Percentiles rank a stretch among this genome's conserved stretches.
These are phyloP conservation scores for Ogataea trehaloabstinens DNA, from an alignment of 805 yeast species.

Conservation along the genomic window DNA sequence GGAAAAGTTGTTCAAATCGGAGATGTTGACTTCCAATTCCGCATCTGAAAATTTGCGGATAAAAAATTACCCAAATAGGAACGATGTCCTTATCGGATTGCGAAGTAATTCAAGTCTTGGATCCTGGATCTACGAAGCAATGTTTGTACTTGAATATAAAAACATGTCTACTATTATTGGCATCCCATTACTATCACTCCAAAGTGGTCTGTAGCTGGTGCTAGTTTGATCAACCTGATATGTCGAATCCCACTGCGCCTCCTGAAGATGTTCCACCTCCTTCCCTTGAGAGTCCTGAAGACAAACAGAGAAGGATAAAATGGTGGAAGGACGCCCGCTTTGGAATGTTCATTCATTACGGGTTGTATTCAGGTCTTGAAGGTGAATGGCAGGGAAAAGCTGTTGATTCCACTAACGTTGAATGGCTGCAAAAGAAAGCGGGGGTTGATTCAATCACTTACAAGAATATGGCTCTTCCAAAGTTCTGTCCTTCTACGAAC, in stretches of 20 bases:
- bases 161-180: too few relatives aligned
- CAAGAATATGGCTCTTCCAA: constrained; percentile 2
- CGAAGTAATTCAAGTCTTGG: background rate
- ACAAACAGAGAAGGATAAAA: constrained; percentile 3
- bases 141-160: too few relatives aligned
- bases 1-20: background rate
- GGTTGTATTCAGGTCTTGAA: constrained; percentile 7
- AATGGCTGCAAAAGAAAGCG: constrained; percentile 6
- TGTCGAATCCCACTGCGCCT: constrained; percentile 1
- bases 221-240: too few relatives aligned
- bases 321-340: constrained; percentile 9
- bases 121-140: background rate
- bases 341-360: constrained; percentile 10
- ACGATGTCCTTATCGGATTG: background rate
- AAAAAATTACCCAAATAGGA: constrained; percentile 1
- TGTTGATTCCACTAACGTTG: constrained; percentile 3
- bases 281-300: constrained; percentile 6
- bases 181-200: too few relatives aligned
- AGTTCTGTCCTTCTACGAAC: constrained; percentile 2
- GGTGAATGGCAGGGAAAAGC: constrained; percentile 5
- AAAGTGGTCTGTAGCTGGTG: too few relatives aligned
- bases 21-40: background rate
- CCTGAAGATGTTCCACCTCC: constrained; percentile 4
- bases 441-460: constrained; percentile 5
- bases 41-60: background rate